Evolutionary conservation across 2,329 filamentous ascomycete species (phyloP).

Genomic region (Ophiostoma ulmi): DNA sequence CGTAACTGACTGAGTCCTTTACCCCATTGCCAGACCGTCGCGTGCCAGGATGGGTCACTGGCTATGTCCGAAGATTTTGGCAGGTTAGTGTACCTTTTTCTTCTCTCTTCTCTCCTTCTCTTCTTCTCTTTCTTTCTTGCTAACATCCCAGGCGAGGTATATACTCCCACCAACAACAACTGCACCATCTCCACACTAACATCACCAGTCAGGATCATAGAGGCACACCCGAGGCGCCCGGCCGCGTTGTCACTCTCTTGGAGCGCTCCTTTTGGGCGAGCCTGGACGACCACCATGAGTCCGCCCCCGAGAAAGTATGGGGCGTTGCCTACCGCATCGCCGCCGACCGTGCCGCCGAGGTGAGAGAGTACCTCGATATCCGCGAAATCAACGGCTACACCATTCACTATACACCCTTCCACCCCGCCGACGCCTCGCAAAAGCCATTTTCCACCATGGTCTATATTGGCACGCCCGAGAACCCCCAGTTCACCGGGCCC

Average conservation of each 20-base stretch:
- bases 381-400: conserved; percentile 97
- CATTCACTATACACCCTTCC: conserved; percentile 84
- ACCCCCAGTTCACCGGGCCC: conserved; percentile 83
- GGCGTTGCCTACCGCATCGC: conserved; percentile 87
- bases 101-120: neutral
- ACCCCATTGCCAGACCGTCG: conserved; percentile 60
- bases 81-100: conserved; percentile 62
- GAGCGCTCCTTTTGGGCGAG: conserved; percentile 77
- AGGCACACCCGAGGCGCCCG: conserved; percentile 80
- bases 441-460: conserved; percentile 58
- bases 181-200: neutral
- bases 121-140: neutral
- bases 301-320: conserved; percentile 68
- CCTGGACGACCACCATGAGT: conserved; percentile 61
- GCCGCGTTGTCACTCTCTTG: conserved; percentile 89
- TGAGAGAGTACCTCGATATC: conserved; percentile 85
- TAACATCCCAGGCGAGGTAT: conserved; percentile 16
- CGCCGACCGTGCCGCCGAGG: conserved; percentile 66
- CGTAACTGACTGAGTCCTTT: neutral
- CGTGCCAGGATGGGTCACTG: conserved; percentile 83
- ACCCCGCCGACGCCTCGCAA: conserved; percentile 48
- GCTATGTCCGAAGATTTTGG: conserved; percentile 95
- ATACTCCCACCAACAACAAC: neutral
- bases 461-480: conserved; percentile 91
- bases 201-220: conserved; percentile 78